Evolutionary conservation across 1,139 yeast species (phyloP), one percentile per base, ranked within the genome.

Genomic region (Komagataea norvegica): DNA sequence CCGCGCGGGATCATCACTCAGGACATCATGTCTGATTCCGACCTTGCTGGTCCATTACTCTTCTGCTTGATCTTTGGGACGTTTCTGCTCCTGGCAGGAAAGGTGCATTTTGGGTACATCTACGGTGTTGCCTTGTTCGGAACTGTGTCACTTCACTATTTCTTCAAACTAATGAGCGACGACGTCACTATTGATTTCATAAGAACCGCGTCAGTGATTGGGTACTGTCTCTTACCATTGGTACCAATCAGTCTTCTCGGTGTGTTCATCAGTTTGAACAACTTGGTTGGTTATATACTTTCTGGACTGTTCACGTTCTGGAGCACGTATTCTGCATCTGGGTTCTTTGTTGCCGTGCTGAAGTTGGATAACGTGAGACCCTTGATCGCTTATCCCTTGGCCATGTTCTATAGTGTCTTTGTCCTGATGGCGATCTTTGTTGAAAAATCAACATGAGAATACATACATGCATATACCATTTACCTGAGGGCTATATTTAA

Each of bases 61-160:
- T 93, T 91, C 61, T 93, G 93, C 49, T 68, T 91, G 40, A 62
- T 88, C 41, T 89, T 89, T 59, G 98, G 96, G n/a, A 74, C 88
- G 1, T 77, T 84, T 45, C 65, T 93, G 37, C 66, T 89, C 40
- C 67, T 88, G 33, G 69, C 95, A 2, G 98, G 99, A 11, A 91
- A 89, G 57, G 87, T 89, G 15, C 97, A 91, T 59, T 91, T 91
- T 59, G 97, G 98, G 3, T 93, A 93, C 61, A 86, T 91, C 38
- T 91, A 91, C 56, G 98, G 98, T 20, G 95, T 91, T 31, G 98
- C 96, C 1, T 65, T 93, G 36, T 79, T 89, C 51, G 99, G 99
- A 11, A 84, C 95, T 2, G 57, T 87, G 14, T 78, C 95, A 29
- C 74, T 88, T 51, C 96, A 89, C 61, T 76, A 76, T 49, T 69